Evolutionary conservation across 257 asterid species (phyloP), one percentile per base, ranked within the genome.

Genomic region (Capsicum pubescens): DNA sequence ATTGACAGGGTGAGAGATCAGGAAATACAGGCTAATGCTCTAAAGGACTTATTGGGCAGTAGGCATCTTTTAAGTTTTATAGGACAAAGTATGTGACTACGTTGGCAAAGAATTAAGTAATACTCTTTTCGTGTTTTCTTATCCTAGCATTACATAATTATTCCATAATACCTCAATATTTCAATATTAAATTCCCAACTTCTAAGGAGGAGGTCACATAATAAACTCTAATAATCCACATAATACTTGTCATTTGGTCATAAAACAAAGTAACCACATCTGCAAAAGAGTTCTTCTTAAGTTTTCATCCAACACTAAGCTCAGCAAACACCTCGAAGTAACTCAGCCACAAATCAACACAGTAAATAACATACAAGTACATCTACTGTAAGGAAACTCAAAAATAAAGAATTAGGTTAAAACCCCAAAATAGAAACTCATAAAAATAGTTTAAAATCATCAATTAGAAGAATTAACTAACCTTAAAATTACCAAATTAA

Each of bases 131-230:
- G 52, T 8, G 9, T 1, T 54, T 77, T 19, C 4, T 9, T 1
- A 77, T 77, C 64, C 81, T 54, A 77, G 9, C 64, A 77, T 77
- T 21, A 77, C 81, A 54, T 21, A 21, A 26, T 76, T 76, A 60
- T 21, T 15, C 44, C 26, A 52, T 14, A 76, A 17, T 57, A 77
- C 59, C 81, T 54, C 7, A 14, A 77, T 26, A 52, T 52, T 76
- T 76, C 63, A 26, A 76, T n/a, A 54, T 16, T 52, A 7, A 5
- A 52, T 76, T 26, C 14, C 63, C 1, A 52, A 6, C 64, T 36
- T 21, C 44, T 3, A 76, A 76, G 81, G 63, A 76, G 26, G 52
- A 14, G 26, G 26, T 21, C 63, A 14, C 9, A 26, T 13, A 26
- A 52, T 9, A 77, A 26, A 26, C 60, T 21, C 5, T 21, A 21